A percentile compares a stretch with the other conserved stretches of the same genome.
Evolutionary conservation across 352 stramenopile species (phyloP).

Genomic region (Pythium apleroticum): DNA sequence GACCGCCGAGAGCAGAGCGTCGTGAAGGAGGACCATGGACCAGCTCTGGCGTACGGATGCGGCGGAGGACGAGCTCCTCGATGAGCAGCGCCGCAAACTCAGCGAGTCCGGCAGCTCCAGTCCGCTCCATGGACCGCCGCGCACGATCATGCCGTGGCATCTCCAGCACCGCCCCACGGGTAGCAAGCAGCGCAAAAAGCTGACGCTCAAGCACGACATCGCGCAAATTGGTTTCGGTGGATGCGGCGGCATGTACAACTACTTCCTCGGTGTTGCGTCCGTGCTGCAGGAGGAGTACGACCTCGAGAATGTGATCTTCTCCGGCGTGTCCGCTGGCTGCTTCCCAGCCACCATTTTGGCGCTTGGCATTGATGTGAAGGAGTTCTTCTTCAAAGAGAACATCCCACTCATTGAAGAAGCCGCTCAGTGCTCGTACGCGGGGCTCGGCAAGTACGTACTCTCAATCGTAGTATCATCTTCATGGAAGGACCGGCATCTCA

Average conservation of each 20-base stretch:
- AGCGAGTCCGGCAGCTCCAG: conserved; percentile 17
- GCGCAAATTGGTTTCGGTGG: conserved; percentile 80
- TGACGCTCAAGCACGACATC: conserved; percentile 56
- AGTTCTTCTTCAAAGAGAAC: conserved; percentile 87
- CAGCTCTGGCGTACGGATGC: conserved; percentile 39
- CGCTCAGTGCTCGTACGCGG: conserved; percentile 52
- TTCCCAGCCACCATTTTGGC: conserved; percentile 70
- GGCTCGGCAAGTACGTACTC: conserved; percentile 51
- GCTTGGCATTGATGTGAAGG: conserved; percentile 65
- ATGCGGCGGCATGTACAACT: conserved; percentile 88
- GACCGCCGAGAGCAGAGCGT: background rate
- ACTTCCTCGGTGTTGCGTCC: conserved; percentile 77
- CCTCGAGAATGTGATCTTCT: conserved; percentile 71
- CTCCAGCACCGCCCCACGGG: conserved; percentile 28
- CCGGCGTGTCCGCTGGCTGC: conserved; percentile 70
- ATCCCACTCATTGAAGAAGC: conserved; percentile 67
- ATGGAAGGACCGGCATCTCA: background rate
- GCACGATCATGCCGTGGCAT: conserved; percentile 32
- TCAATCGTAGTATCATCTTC: background rate
- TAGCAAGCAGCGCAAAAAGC: conserved; percentile 40
- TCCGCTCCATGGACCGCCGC: conserved; percentile 19
- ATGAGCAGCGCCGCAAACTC: conserved; percentile 20
- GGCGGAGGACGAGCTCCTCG: conserved; percentile 26
- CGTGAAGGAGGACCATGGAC: conserved; percentile 26
- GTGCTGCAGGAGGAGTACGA: conserved; percentile 79